Conservation (phyloP, 257 asterid genomes). For the Lycium ferocissimum region DNA sequence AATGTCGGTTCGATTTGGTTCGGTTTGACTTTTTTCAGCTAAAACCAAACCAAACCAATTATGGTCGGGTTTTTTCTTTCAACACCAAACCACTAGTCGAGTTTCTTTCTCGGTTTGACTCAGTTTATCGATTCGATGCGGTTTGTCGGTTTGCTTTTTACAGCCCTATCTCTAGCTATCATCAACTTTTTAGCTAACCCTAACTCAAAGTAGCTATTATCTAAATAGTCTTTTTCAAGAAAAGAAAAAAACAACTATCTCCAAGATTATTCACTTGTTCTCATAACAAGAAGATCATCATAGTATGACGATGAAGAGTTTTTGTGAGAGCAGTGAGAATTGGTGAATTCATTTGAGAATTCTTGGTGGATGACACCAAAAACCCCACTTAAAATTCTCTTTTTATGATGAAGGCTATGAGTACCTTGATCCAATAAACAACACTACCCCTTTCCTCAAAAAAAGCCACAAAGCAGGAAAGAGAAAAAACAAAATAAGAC, state of each 20-base stretch:
- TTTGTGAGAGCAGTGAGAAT: slow-evolving; percentile 21
- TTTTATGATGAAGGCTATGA: slow-evolving; percentile 39
- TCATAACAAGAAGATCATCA: slow-evolving; percentile 33
- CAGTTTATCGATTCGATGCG: too few relatives aligned
- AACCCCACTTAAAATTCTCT: slow-evolving; percentile 37
- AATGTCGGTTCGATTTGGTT: too few relatives aligned
- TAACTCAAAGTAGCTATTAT: not conserved
- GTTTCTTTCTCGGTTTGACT: too few relatives aligned
- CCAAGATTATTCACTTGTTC: not conserved
- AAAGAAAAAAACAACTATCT: not conserved
- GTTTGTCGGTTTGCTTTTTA: too few relatives aligned
- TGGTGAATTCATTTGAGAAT: slow-evolving; percentile 33
- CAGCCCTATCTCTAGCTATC: too few relatives aligned
- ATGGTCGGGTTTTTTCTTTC: too few relatives aligned
- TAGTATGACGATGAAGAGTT: slow-evolving; percentile 29
- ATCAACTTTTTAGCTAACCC: not conserved
- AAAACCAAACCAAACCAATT: too few relatives aligned
- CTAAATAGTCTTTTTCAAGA: not conserved
- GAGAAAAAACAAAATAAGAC: slow-evolving; percentile 29
- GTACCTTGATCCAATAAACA: slow-evolving; percentile 45
- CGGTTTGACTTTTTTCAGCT: too few relatives aligned
- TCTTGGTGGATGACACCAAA: slow-evolving; percentile 58
- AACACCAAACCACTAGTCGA: too few relatives aligned
- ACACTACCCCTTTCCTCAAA: slow-evolving; percentile 29
- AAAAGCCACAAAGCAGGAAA: slow-evolving; percentile 42